Evolutionary conservation across 352 stramenopile species (phyloP), one percentile per base, ranked within the genome.

Genomic region (Phytophthora hybrid): DNA sequence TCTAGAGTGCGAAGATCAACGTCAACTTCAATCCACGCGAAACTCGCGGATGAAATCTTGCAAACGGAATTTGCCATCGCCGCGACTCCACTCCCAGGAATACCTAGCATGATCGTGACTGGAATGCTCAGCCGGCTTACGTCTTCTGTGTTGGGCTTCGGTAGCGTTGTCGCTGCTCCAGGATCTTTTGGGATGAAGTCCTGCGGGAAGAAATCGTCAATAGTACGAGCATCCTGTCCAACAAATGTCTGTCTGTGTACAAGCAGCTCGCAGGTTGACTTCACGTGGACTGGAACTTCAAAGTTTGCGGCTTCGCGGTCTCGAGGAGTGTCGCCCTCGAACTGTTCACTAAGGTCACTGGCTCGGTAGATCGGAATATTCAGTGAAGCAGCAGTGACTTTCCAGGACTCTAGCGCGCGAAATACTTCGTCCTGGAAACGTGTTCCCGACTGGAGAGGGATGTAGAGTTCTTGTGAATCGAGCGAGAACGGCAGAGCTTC

Each of bases 381-480:
- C 19, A 90, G 64, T 2, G 67, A 21, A 13, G 65, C 59, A n/a
- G 82, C 79, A 1, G 82, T 81, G 5, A n/a, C 0, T 64, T 93
- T 93, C 88, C 88, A 95, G 5, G 63, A 69, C 1, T 79, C 68
- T 8, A 95, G 61, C 0, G 85, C 80, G 9, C 68, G 79, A 16
- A 93, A 75, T 13, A 93, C 79, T 34, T 92, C 82, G 31, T 89
- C 70, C 57, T 95, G 88, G 32, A 92, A 91, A 14, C 86, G 84
- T 4, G 84, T 84, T 3, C 83, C 84, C 3, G 88, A 84, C 7
- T 91, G 61, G 21, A 95, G 44, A 4, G 88, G 88, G 9, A 95
- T 80, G 18, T 73, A 82, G 10, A 93, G 32, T 6, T 70, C 64
- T 7, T 69, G 63, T 3, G 63, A 78, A 3, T 68, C 21, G 6